Conservation (phyloP, 2,329 filamentous ascomycete genomes). For the Fusarium guadeloupense region DNA sequence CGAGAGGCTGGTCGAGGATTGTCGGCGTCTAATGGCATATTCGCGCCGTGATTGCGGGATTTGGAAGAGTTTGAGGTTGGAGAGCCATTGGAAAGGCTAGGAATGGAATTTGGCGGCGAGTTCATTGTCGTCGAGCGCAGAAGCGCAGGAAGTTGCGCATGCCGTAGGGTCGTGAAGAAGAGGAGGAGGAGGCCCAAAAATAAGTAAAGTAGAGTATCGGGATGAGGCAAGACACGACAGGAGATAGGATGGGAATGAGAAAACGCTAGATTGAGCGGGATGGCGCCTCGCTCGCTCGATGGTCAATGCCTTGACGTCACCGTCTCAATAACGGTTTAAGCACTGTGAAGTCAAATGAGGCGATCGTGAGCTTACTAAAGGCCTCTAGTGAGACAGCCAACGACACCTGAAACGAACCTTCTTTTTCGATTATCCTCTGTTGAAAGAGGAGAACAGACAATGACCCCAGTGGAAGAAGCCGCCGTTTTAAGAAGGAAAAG, state of each 20-base stretch:
- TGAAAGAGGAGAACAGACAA: not conserved
- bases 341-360: constrained; percentile 3
- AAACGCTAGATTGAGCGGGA: constrained; percentile 21
- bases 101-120: constrained; percentile 40
- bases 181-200: not conserved
- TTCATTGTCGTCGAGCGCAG: constrained; percentile 31
- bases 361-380: not conserved
- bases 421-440: no score
- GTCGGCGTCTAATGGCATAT: not conserved
- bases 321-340: constrained; percentile 1
- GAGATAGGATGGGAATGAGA: constrained; percentile 16
- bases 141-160: constrained; percentile 16
- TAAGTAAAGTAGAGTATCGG: not conserved
- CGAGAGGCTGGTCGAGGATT: not conserved
- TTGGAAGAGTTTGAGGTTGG: not conserved
- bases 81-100: constrained; percentile 7
- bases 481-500: no score
- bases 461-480: no score
- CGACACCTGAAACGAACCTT: no score
- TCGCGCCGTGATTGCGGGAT: not conserved
- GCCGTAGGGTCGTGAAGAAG: not conserved
- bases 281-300: constrained; percentile 5
- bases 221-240: not conserved
- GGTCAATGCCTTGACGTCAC: constrained; percentile 25
- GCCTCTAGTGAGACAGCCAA: no score